These are phyloP conservation scores for Scheffersomyces quercinus DNA, from an alignment of 1,139 yeast genomes.

Conservation along the genomic window DNA sequence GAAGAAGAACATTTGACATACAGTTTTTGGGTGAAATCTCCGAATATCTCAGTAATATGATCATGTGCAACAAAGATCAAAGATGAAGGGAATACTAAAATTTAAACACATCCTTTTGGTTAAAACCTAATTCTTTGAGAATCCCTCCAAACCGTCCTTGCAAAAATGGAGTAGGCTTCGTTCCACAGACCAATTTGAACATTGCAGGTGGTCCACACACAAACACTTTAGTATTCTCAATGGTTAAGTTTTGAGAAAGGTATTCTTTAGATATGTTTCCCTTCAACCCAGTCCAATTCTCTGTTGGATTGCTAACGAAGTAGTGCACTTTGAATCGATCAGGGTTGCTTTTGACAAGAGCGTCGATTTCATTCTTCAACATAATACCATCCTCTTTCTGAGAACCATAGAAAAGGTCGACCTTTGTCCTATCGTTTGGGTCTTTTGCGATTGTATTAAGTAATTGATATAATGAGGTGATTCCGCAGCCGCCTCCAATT, in stretches of 20 bases:
- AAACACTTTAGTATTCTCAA: slow-evolving; percentile 2
- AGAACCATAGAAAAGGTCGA: slow-evolving; percentile 1
- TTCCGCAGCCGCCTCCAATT: slow-evolving; percentile 3
- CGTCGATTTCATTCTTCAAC: slow-evolving; percentile 2
- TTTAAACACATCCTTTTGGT: background rate
- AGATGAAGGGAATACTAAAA: background rate
- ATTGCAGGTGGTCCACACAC: slow-evolving; percentile 3
- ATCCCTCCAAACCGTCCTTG: slow-evolving; percentile 1
- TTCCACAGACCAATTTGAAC: background rate
- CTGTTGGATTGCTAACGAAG: slow-evolving; percentile 2
- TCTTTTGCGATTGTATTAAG: background rate
- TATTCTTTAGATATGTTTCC: slow-evolving; percentile 3
- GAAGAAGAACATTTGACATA: too few species aligned
- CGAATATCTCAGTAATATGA: too few species aligned
- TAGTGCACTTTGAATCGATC: slow-evolving; percentile 2
- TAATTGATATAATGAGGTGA: slow-evolving; percentile 2
- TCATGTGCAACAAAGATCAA: too few species aligned
- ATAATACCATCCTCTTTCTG: slow-evolving; percentile 1
- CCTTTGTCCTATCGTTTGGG: slow-evolving; percentile 1
- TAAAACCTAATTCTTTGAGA: slow-evolving; percentile 1
- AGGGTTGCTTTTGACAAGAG: slow-evolving; percentile 2
- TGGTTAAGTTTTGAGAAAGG: background rate
- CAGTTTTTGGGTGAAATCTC: too few species aligned
- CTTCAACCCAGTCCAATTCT: slow-evolving; percentile 1
- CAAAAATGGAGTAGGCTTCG: slow-evolving; percentile 1